Evolutionary conservation across 108 stramenopile species (phyloP).

Genomic region (Conticribra weissflogii): DNA sequence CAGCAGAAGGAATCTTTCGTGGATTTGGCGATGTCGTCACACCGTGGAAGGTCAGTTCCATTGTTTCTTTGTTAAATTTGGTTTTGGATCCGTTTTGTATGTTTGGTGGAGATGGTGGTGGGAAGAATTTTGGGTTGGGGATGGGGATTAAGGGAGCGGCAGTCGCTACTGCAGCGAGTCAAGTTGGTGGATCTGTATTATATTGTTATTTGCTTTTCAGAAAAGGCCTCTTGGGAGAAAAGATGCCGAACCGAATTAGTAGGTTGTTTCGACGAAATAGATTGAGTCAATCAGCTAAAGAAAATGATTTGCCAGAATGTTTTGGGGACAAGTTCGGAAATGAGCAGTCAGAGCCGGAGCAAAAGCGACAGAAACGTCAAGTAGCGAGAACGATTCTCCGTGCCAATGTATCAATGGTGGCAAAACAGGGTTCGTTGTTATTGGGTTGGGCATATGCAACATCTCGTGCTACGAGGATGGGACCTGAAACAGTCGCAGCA

Average conservation of each 20-base stretch:
- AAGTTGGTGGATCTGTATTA: slow-evolving; percentile 35
- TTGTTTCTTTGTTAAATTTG: slow-evolving; percentile 4
- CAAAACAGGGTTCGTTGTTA: slow-evolving; percentile 55
- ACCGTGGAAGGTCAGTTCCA: slow-evolving; percentile 49
- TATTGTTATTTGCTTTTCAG: slow-evolving; percentile 15
- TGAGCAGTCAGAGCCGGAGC: background rate
- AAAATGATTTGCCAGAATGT: too few species aligned
- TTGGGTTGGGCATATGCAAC: slow-evolving; percentile 70
- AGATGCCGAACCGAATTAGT: slow-evolving; percentile 1
- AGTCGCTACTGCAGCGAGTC: slow-evolving; percentile 57
- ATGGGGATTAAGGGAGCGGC: slow-evolving; percentile 59
- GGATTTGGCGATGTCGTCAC: slow-evolving; percentile 63
- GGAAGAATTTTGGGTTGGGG: slow-evolving; percentile 41
- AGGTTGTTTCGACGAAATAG: background rate
- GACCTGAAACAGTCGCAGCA: slow-evolving; percentile 55
- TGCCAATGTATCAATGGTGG: slow-evolving; percentile 51
- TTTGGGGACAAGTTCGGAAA: too few species aligned
- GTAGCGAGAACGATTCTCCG: slow-evolving; percentile 33
- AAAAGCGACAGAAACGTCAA: slow-evolving; percentile 7
- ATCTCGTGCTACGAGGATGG: slow-evolving; percentile 59
- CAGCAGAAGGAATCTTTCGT: slow-evolving; percentile 66
- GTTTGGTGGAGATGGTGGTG: slow-evolving; percentile 30
- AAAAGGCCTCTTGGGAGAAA: slow-evolving; percentile 28
- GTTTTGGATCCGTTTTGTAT: slow-evolving; percentile 70
- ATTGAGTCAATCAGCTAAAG: background rate